Evolutionary conservation across 176 grass and related monocot species (phyloP).

Genomic region (Ananas comosus): DNA sequence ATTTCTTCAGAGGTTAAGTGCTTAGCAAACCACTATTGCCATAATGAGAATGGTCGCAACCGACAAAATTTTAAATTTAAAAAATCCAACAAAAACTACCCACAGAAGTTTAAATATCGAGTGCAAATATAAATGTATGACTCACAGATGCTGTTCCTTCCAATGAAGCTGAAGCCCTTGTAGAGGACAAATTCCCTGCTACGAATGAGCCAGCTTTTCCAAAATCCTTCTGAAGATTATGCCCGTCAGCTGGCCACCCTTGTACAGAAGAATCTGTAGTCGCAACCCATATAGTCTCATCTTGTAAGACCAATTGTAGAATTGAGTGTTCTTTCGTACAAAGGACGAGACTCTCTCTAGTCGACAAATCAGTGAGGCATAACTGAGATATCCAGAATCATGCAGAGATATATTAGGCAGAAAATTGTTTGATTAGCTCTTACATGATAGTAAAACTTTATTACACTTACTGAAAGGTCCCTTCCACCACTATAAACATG

Average conservation of each 20-base stretch:
- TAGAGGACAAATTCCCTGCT: slow-evolving; percentile 96
- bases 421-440: neutral
- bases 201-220: slow-evolving; percentile 88
- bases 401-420: slow-evolving; percentile 7
- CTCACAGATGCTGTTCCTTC: slow-evolving; percentile 98
- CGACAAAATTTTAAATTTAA: no score
- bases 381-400: slow-evolving; percentile 39
- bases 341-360: slow-evolving; percentile 83
- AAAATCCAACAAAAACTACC: neutral
- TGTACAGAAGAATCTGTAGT: slow-evolving; percentile 72
- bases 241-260: slow-evolving; percentile 77
- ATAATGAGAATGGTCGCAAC: no score
- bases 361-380: slow-evolving; percentile 77
- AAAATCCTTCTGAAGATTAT: slow-evolving; percentile 54
- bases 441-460: neutral
- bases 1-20: no score
- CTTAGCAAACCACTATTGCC: no score
- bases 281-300: slow-evolving; percentile 88
- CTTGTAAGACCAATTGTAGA: slow-evolving; percentile 81
- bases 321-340: slow-evolving; percentile 75
- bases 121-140: neutral
- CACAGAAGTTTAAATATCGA: neutral
- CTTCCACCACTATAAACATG: slow-evolving; percentile 99
- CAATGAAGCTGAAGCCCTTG: slow-evolving; percentile 84
- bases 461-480: slow-evolving; percentile 78